Percentiles rank a stretch among this genome's conserved stretches.
Conservation (phyloP, 75 land plant species). For the Azolla pinnata region DNA sequence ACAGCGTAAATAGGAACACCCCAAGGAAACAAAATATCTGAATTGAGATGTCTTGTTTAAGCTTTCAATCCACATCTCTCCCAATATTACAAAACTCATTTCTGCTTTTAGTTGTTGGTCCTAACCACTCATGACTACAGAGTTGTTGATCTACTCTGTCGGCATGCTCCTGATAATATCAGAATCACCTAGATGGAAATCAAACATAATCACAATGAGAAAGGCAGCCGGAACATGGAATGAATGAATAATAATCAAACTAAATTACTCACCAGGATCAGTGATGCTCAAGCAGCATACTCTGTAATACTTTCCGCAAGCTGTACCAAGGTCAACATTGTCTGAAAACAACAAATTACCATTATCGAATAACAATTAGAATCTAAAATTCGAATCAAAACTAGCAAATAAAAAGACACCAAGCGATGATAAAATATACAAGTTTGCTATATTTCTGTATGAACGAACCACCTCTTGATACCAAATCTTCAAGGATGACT, state of each 20-base stretch:
- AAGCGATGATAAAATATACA: no score
- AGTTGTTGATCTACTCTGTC: slow-evolving; percentile 6
- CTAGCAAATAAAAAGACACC: no score
- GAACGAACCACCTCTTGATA: no score
- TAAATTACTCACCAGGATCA: slow-evolving; percentile 39
- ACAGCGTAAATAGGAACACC: neutral
- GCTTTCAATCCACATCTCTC: neutral
- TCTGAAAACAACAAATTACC: slow-evolving; percentile 37
- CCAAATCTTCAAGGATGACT: no score
- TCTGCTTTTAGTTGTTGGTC: neutral
- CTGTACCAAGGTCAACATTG: slow-evolving; percentile 71
- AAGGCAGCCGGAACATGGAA: no score
- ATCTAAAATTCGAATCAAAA: no score
- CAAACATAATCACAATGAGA: neutral
- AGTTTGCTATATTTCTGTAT: no score
- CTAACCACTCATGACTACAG: neutral
- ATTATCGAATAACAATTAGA: no score
- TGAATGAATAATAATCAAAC: neutral
- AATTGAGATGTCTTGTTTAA: neutral
- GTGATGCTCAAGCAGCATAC: slow-evolving; percentile 57
- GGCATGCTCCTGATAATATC: slow-evolving; percentile 22
- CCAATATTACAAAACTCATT: neutral
- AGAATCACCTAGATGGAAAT: slow-evolving; percentile 16
- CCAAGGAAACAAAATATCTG: neutral
- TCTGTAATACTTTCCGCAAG: slow-evolving; percentile 67